phyloP scores from a whole-genome alignment of 2,329 filamentous ascomycete species.

The Cladosporium sp. region DNA sequence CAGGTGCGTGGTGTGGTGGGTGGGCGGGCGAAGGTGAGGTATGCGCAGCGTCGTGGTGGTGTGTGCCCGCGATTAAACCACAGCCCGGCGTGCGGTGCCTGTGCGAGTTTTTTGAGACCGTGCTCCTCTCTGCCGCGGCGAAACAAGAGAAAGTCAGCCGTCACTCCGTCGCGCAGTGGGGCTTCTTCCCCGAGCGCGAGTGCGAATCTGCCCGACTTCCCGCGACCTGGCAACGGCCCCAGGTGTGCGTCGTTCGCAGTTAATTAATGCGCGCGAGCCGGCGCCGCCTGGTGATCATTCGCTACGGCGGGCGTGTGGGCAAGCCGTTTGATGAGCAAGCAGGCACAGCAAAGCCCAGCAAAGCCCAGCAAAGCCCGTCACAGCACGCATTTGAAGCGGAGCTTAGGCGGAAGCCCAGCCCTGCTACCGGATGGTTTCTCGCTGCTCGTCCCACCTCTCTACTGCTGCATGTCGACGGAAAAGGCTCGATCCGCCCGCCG shows the following conservation, averaged over 20 bases:
- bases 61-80: constrained; percentile 10
- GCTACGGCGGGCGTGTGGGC: too few species aligned
- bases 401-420: background rate
- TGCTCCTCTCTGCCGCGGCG: background rate
- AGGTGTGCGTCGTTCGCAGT: background rate
- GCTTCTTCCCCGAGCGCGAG: background rate
- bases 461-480: too few species aligned
- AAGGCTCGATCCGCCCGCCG: background rate
- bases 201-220: background rate
- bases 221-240: background rate
- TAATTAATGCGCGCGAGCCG: too few species aligned
- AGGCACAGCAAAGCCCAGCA: too few species aligned
- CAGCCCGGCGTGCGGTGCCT: background rate
- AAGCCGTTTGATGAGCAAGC: too few species aligned
- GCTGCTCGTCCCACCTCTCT: background rate
- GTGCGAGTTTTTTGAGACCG: constrained; percentile 7
- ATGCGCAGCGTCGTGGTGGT: background rate
- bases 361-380: too few species aligned
- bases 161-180: background rate
- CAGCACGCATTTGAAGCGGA: background rate
- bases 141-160: background rate
- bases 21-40: background rate
- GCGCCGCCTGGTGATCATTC: too few species aligned
- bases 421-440: background rate
- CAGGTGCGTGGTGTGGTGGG: constrained; percentile 5